phyloP scores from a whole-genome alignment of 2,329 filamentous ascomycete genomes.

The Penicillium occitanis region DNA sequence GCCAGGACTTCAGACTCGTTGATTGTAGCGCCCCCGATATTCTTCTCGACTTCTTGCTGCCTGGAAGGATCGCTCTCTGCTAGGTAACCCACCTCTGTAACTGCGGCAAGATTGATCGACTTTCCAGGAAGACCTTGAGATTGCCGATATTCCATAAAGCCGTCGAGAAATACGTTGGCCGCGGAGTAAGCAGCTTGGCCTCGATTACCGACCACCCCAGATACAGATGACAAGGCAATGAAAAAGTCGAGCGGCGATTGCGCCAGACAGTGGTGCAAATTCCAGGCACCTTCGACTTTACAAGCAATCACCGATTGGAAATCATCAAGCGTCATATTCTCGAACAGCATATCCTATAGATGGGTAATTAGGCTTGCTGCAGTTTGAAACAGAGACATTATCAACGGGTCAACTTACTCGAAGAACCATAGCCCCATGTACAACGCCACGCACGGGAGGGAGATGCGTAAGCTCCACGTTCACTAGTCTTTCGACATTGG shows the following conservation, averaged over 20 bases:
- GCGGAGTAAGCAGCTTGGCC: conserved; percentile 19
- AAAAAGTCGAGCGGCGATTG: conserved; percentile 21
- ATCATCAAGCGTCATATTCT: conserved; percentile 33
- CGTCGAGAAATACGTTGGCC: conserved; percentile 35
- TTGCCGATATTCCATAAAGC: conserved; percentile 33
- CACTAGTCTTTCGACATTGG: conserved; percentile 33
- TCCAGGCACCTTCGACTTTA: conserved; percentile 27
- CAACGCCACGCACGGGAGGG: conserved; percentile 44
- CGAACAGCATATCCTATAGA: conserved; percentile 32
- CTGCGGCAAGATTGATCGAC: conserved; percentile 16
- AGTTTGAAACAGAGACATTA: too few species aligned
- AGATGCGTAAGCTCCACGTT: conserved; percentile 25
- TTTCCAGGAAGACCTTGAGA: conserved; percentile 22
- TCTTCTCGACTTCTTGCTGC: conserved; percentile 28
- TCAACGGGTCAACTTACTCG: conserved; percentile 20
- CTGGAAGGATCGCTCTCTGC: conserved; percentile 18
- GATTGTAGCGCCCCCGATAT: conserved; percentile 26
- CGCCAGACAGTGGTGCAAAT: conserved; percentile 31
- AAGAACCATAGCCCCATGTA: conserved; percentile 51
- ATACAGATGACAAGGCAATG: conserved; percentile 13
- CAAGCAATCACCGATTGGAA: conserved; percentile 25
- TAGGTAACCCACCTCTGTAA: conserved; percentile 17
- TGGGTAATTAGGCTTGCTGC: background rate
- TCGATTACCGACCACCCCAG: conserved; percentile 16
- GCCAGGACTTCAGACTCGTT: conserved; percentile 56